phyloP scores from a whole-genome alignment of 2,329 filamentous ascomycete genomes.

The Scedosporium aurantiacum region DNA sequence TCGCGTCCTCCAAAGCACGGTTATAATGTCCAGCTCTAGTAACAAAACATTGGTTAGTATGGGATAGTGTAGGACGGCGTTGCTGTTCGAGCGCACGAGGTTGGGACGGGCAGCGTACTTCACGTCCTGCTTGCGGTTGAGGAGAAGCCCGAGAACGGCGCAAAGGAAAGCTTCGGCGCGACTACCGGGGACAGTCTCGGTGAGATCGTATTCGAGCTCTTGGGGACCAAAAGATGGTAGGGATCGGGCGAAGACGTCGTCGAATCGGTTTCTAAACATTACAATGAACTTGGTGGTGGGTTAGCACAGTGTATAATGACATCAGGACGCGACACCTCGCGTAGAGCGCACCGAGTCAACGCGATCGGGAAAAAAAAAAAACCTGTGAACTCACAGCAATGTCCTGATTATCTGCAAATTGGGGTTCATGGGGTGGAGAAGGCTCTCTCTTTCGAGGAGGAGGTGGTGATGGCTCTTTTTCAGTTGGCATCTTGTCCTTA shows the following conservation, averaged over 20 bases:
- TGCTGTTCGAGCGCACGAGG: not conserved
- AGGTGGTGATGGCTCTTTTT: conserved; percentile 46
- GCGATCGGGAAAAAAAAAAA: conserved; percentile 4
- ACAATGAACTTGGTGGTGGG: conserved; percentile 68
- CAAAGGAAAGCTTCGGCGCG: conserved; percentile 83
- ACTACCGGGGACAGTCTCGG: conserved; percentile 66
- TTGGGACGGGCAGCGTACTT: conserved; percentile 54
- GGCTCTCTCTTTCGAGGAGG: conserved; percentile 68
- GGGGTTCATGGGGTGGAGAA: conserved; percentile 83
- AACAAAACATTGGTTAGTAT: conserved; percentile 12
- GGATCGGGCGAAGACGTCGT: conserved; percentile 78
- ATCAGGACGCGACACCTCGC: conserved; percentile 42
- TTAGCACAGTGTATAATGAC: conserved; percentile 21
- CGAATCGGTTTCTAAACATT: conserved; percentile 93
- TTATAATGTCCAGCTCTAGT: conserved; percentile 80
- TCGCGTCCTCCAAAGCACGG: conserved; percentile 85
- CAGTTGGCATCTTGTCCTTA: conserved; percentile 25
- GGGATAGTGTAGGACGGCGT: not conserved
- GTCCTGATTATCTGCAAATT: conserved; percentile 79
- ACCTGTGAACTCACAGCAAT: conserved; percentile 64
- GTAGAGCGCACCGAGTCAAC: conserved; percentile 27
- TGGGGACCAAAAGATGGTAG: conserved; percentile 86
- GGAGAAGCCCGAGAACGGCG: conserved; percentile 71
- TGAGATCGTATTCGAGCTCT: conserved; percentile 81
- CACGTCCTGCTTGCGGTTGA: conserved; percentile 97